Conservation (phyloP, 805 yeast genomes). For the Sporopachydermia quercuum region DNA sequence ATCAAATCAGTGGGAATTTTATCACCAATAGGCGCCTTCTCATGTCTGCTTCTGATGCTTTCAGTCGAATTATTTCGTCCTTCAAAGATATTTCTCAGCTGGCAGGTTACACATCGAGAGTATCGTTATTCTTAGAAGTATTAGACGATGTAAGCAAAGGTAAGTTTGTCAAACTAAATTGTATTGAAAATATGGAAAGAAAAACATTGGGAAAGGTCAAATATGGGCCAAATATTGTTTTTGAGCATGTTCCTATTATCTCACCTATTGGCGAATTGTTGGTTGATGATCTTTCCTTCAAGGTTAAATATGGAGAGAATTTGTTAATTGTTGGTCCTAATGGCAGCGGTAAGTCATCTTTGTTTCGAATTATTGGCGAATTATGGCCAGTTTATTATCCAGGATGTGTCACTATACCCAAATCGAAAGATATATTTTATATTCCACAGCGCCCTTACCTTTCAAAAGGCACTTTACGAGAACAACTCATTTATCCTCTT, state of each 20-base stretch:
- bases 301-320: constrained; percentile 70
- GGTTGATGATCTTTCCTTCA: constrained; percentile 50
- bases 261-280: constrained; percentile 76
- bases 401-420: constrained; percentile 49
- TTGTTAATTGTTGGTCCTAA: constrained; percentile 87
- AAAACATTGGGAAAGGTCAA: constrained; percentile 16
- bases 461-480: constrained; percentile 65
- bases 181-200: constrained; percentile 10
- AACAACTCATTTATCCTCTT: constrained; percentile 83
- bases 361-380: constrained; percentile 83
- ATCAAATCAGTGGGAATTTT: constrained; percentile 50
- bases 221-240: constrained; percentile 45
- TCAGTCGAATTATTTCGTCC: constrained; percentile 75
- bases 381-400: constrained; percentile 67
- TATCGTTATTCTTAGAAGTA: constrained; percentile 51
- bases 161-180: constrained; percentile 13
- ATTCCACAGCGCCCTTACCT: constrained; percentile 88
- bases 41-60: constrained; percentile 72
- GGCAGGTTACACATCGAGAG: constrained; percentile 66
- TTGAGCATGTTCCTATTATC: constrained; percentile 61
- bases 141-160: constrained; percentile 35
- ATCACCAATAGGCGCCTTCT: constrained; percentile 78
- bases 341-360: constrained; percentile 90
- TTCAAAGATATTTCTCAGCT: constrained; percentile 75
- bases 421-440: constrained; percentile 57